Conservation (phyloP, 805 yeast species). For the Wickerhamiella azymoides region DNA sequence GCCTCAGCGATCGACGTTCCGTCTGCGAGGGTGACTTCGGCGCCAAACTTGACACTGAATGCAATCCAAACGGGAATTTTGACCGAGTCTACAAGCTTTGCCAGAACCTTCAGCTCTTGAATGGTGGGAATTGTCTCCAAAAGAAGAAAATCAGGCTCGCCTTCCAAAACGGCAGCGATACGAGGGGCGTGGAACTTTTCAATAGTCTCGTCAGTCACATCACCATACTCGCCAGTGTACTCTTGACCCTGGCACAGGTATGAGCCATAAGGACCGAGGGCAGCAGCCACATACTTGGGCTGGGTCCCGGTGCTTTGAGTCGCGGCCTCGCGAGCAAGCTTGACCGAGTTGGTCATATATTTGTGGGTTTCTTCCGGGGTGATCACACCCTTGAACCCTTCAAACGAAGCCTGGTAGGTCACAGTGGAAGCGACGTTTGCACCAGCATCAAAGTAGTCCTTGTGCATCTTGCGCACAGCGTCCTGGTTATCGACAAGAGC, state of each 20-base stretch:
- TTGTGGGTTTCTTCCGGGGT: slow-evolving; percentile 24
- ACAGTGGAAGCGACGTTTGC: slow-evolving; percentile 42
- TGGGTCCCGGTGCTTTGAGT: slow-evolving; percentile 1
- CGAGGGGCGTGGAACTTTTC: slow-evolving; percentile 39
- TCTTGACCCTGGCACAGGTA: slow-evolving; percentile 55
- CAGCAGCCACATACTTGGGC: slow-evolving; percentile 35
- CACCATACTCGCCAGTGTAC: slow-evolving; percentile 53
- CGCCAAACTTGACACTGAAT: slow-evolving; percentile 30
- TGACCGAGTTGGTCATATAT: slow-evolving; percentile 12
- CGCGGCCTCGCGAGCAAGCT: slow-evolving; percentile 21
- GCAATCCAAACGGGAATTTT: slow-evolving; percentile 33
- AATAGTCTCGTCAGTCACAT: slow-evolving; percentile 28
- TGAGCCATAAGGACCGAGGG: slow-evolving; percentile 71
- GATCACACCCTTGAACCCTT: neutral
- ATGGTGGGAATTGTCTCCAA: slow-evolving; percentile 62
- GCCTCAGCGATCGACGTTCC: neutral
- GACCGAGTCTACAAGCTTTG: slow-evolving; percentile 28
- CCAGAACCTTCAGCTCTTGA: slow-evolving; percentile 39
- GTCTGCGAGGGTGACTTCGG: slow-evolving; percentile 9
- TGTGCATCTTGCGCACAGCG: slow-evolving; percentile 35
- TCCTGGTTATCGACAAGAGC: slow-evolving; percentile 35
- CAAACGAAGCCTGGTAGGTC: slow-evolving; percentile 46
- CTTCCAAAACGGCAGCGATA: slow-evolving; percentile 28
- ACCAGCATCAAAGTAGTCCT: slow-evolving; percentile 39
- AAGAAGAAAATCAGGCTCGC: slow-evolving; percentile 38